Percentiles rank a stretch among this genome's conserved stretches.
Conservation (phyloP, 495 filamentous ascomycete species). For the Podospora appendiculata region DNA sequence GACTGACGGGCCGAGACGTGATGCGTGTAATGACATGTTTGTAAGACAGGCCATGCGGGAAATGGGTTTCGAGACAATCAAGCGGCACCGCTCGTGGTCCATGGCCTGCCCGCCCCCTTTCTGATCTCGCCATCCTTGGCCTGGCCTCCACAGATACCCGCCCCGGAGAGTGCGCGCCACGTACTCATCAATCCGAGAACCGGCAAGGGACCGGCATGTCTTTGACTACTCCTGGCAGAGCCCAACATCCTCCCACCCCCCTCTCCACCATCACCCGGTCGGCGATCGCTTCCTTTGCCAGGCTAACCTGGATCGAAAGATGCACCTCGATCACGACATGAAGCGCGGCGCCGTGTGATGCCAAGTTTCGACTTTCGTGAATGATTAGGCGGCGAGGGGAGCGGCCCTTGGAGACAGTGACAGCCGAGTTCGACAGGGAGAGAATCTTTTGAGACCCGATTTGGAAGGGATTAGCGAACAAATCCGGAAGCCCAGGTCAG, state of each 20-base stretch:
- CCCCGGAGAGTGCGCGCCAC: slow-evolving; percentile 6
- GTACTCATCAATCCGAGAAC: slow-evolving; percentile 1
- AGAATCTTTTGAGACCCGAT: slow-evolving; percentile 13
- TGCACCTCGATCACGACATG: slow-evolving; percentile 11
- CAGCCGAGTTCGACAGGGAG: slow-evolving; percentile 12
- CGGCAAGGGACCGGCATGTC: neutral
- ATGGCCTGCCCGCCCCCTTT: neutral
- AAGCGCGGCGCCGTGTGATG: slow-evolving; percentile 11
- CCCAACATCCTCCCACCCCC: neutral
- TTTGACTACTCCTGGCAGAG: neutral
- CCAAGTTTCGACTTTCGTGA: slow-evolving; percentile 5
- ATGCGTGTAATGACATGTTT: slow-evolving; percentile 21
- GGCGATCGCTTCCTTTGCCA: slow-evolving; percentile 4
- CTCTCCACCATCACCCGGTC: neutral
- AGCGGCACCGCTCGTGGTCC: slow-evolving; percentile 1
- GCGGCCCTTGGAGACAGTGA: slow-evolving; percentile 14
- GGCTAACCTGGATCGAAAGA: slow-evolving; percentile 5
- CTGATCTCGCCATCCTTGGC: neutral
- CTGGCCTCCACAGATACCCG: neutral
- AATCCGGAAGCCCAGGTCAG: slow-evolving; percentile 16
- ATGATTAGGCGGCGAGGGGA: slow-evolving; percentile 8
- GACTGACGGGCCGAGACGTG: slow-evolving; percentile 10
- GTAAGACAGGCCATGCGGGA: slow-evolving; percentile 21
- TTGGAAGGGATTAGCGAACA: slow-evolving; percentile 24
- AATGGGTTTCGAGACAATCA: slow-evolving; percentile 14